Base-by-base conservation (phyloP, 805 yeast genomes). In the Zygosaccharomyces rouxii region DNA sequence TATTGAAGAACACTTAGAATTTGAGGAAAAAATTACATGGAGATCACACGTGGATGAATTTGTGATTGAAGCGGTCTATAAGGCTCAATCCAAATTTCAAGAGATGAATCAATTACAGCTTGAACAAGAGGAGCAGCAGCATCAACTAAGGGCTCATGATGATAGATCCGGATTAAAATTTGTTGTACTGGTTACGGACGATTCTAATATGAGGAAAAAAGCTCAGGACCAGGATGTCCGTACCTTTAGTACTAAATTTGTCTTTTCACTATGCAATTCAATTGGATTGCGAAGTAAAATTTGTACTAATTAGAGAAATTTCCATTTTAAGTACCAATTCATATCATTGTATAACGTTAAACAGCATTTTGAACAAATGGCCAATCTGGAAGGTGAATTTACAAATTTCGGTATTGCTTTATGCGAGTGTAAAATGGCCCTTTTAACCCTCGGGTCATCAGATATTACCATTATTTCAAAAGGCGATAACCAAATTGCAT, bases 21-120 rank as follows among this genome's bases (percentile, higher is more conserved):
- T 83, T 62, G 89, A 84, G 59, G 78, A 79, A 56, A 82, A 83
- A 57, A 77, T 80, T 44, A 76, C 78, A 40, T 84, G 89, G 90
- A 72, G 86, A 63, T 72, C 80, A 19, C 79, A 77, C 52, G 84
- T 85, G 6, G 90, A 84, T 63, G 86, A 82, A 55, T 75, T 83
- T 19, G 80, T 82, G 44, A 58, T 71, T 76, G 62, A 78, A 76
- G 60, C 76, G 76, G 23, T 69, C 74, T 59, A 72, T 71, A 59
- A 79, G 75, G 18, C 65, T 64, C 51, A 72, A 68, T 52, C 57
- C 48, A 51, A 61, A 47, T 51, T 59, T 49, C 39, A 49, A 46
- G 18, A 42, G 42, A 29, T 49, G 53, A 33, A 43, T 10, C 44
- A 11, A 44, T 14, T 33, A 33, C 16, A 18, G 21, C 10, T 33